Evolutionary conservation across 768 basidiomycete species (phyloP).

Genomic region (Termitomyces bulborhizus): DNA sequence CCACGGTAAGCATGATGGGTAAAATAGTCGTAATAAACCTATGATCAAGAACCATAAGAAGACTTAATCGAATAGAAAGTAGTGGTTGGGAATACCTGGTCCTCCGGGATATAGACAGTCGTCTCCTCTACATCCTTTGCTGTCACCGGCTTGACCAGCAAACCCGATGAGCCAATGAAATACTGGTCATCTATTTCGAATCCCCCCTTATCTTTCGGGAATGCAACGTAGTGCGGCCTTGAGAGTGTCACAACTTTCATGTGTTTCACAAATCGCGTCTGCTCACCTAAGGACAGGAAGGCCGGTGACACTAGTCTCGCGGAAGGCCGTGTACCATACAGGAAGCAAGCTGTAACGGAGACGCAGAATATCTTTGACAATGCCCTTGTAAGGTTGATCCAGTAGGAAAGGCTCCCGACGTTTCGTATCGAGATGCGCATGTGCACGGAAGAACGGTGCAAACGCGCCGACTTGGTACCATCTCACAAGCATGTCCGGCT

Average conservation of each 20-base stretch:
- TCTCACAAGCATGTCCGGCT: constrained; percentile 88
- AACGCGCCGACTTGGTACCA: constrained; percentile 98
- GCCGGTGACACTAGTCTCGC: constrained; percentile 77
- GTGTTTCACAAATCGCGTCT: not conserved
- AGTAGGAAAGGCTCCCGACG: constrained; percentile 92
- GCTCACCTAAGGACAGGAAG: constrained; percentile 75
- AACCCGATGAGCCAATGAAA: constrained; percentile 81
- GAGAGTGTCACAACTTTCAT: not conserved
- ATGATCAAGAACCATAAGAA: not conserved
- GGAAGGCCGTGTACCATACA: constrained; percentile 97
- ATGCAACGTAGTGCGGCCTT: constrained; percentile 93
- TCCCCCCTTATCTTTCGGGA: constrained; percentile 84
- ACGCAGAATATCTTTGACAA: constrained; percentile 71
- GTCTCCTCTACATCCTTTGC: constrained; percentile 62
- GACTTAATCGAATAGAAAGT: not conserved
- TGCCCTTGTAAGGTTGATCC: constrained; percentile 83
- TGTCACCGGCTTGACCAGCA: constrained; percentile 90
- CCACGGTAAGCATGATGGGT: constrained; percentile 63
- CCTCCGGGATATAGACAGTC: constrained; percentile 80
- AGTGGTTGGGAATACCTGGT: constrained; percentile 44
- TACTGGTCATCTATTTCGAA: constrained; percentile 93
- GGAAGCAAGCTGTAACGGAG: constrained; percentile 85
- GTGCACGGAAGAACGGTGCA: constrained; percentile 97
- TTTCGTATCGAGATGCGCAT: constrained; percentile 97
- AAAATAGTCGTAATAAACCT: constrained; percentile 97